Evolutionary conservation across 805 yeast species (phyloP).

Genomic region (Saccharomycopsis schoenii): DNA sequence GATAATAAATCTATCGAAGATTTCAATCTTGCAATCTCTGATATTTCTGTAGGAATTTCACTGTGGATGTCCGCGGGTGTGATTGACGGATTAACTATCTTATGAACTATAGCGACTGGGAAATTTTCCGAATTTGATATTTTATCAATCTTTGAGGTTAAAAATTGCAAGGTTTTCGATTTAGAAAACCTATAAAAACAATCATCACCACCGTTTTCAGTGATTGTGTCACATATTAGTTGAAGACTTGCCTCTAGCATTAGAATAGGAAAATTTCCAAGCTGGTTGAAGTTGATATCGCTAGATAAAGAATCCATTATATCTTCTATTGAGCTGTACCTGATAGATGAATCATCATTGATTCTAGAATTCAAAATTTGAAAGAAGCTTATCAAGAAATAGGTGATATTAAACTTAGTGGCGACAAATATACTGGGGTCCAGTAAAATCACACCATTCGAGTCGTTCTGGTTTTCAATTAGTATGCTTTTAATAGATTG

Average conservation of each 20-base stretch:
- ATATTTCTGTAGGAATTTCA: conserved; percentile 2
- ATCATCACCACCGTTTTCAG: conserved; percentile 6
- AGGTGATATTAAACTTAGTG: conserved; percentile 7
- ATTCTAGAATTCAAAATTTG: not conserved
- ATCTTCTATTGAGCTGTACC: conserved; percentile 14
- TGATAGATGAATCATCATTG: not conserved
- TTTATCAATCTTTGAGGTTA: conserved; percentile 1
- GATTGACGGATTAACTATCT: conserved; percentile 7
- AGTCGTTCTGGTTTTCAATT: not conserved
- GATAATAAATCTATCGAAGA: conserved; percentile 6
- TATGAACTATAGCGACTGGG: conserved; percentile 8
- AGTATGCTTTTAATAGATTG: conserved; percentile 3
- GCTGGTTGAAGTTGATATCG: not conserved
- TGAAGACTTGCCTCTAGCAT: not conserved
- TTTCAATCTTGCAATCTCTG: conserved; percentile 6
- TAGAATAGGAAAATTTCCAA: not conserved
- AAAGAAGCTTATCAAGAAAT: conserved; percentile 8
- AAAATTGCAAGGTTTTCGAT: not conserved
- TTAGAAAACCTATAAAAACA: conserved; percentile 8
- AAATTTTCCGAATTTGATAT: conserved; percentile 5
- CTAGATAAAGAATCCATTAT: conserved; percentile 13
- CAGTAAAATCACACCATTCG: conserved; percentile 3
- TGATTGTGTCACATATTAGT: conserved; percentile 7
- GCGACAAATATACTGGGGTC: conserved; percentile 12
- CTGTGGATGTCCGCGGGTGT: conserved; percentile 9